A percentile compares a stretch with the other conserved stretches of the same genome.
Conservation (phyloP, 345 rosid species). For the Limnanthes douglasii region DNA sequence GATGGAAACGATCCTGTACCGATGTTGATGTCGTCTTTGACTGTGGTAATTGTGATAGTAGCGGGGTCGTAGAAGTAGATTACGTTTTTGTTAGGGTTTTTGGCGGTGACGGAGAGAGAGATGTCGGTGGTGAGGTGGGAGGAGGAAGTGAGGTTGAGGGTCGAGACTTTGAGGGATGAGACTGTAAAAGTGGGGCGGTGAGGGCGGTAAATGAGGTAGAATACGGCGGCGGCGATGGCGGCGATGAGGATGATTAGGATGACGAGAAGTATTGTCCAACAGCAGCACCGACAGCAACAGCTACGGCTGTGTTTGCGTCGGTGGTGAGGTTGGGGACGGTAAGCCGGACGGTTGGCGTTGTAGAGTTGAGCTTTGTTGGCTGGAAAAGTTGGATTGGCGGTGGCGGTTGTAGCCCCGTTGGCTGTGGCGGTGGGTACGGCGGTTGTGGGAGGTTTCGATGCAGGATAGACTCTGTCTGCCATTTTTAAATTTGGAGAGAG, state of each 20-base stretch:
- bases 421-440: constrained; percentile 11
- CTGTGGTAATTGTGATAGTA: constrained; percentile 18
- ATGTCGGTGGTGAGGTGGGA: constrained; percentile 29
- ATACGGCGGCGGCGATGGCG: constrained; percentile 27
- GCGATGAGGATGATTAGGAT: constrained; percentile 36
- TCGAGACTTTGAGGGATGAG: constrained; percentile 36
- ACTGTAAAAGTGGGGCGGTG: constrained; percentile 57
- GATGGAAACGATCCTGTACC: constrained; percentile 41
- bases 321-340: constrained; percentile 49
- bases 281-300: constrained; percentile 45
- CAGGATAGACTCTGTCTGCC: constrained; percentile 46
- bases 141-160: constrained; percentile 46
- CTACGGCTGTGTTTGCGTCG: constrained; percentile 31
- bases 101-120: constrained; percentile 44
- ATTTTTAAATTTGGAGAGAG: constrained; percentile 22
- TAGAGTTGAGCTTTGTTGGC: constrained; percentile 58
- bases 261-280: constrained; percentile 29
- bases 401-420: constrained; percentile 3
- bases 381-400: constrained; percentile 34
- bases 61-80: constrained; percentile 36
- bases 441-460: constrained; percentile 40
- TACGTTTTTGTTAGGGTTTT: constrained; percentile 70
- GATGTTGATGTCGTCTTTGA: constrained; percentile 24
- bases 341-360: constrained; percentile 54
- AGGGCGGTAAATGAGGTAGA: constrained; percentile 71